Evolutionary conservation across 2,329 filamentous ascomycete genomes (phyloP), one percentile per base, ranked within the genome.

Genomic region (Periconia macrospinosa): DNA sequence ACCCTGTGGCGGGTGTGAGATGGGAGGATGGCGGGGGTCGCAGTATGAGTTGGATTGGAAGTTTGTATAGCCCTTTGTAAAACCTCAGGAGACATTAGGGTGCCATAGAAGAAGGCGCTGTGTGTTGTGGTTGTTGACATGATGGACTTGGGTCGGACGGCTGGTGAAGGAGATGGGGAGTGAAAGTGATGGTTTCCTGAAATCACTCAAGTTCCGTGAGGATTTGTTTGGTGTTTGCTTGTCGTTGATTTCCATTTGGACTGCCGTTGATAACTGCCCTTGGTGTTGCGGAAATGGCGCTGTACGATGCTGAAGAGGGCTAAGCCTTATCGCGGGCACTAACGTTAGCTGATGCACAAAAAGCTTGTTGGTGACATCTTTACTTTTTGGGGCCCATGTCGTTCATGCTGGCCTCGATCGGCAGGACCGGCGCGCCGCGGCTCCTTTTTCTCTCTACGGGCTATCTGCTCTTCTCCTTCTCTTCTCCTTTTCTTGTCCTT

Each of bases 71-170:
- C 92, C 33, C 89, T 88, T 76, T 89, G 88, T 63, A 97, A 91
- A 65, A 97, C 87, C 67, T 89, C 85, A 0, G 89, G 86, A n/a
- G 88, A 89, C 92, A 97, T 97, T 68, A 87, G 75, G 23, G 84
- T 86, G 81, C 83, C 85, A 69, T 88, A 88, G 79, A 87, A 87
- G 76, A 88, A 87, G 60, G 83, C 81, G 17, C 78, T 78, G 64
- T 80, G 78, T 13, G 45, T 78, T 78, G 27, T 42, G 17, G 62
- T 37, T 37, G 79, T 78, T 41, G 80, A 59, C 67, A 68, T 71
- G 7, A 37, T 50, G 33, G 47, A 17, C 27, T 19, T 15, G n/a
- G 45, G 48, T 15, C 8, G 23, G 23, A 27, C 23, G 23, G 23
- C 23, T 15, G 9, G 42, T 44, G 42, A 23, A 18, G 2, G 18